A percentile compares a stretch with the other conserved stretches of the same genome.
These are phyloP conservation scores for Lactarius pseudohatsudake DNA, from an alignment of 768 basidiomycete species.

Conservation along the genomic window DNA sequence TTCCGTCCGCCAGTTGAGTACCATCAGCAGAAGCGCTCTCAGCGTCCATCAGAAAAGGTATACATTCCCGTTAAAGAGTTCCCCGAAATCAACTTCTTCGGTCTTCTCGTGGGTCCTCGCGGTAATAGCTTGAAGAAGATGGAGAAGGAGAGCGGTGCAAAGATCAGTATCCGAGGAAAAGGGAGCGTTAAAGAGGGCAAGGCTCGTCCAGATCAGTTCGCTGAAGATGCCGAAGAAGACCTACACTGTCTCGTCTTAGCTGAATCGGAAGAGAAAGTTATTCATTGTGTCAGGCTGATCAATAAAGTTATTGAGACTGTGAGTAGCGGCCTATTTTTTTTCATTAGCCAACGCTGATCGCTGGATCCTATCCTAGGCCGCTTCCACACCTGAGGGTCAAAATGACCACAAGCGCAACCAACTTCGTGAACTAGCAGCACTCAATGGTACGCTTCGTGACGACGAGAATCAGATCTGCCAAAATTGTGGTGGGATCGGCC, in stretches of 20 bases:
- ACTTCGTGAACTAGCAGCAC: conserved; percentile 92
- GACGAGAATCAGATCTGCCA: conserved; percentile 99
- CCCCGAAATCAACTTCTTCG: conserved; percentile 99
- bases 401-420: conserved; percentile 99
- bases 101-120: conserved; percentile 94
- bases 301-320: conserved; percentile 98
- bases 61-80: conserved; percentile 99
- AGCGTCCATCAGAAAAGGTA: conserved; percentile 94
- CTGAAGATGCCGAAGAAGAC: conserved; percentile 98
- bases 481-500: conserved; percentile 91
- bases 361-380: conserved; percentile 60
- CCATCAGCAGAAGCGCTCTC: conserved; percentile 90
- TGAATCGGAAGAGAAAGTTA: conserved; percentile 90
- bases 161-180: conserved; percentile 97
- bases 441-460: conserved; percentile 98
- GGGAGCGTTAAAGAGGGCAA: conserved; percentile 99
- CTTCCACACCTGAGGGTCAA: conserved; percentile 98
- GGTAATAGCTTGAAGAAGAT: conserved; percentile 99
- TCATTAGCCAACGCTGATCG: conserved; percentile 6
- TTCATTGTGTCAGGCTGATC: conserved; percentile 89
- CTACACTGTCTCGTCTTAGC: conserved; percentile 96
- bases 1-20: conserved; percentile 98
- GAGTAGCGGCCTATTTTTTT: conserved; percentile 35
- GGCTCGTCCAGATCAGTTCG: conserved; percentile 89
- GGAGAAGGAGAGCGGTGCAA: conserved; percentile 97